Evolutionary conservation across 768 basidiomycete species (phyloP).

Genomic region (Collybia nuda): DNA sequence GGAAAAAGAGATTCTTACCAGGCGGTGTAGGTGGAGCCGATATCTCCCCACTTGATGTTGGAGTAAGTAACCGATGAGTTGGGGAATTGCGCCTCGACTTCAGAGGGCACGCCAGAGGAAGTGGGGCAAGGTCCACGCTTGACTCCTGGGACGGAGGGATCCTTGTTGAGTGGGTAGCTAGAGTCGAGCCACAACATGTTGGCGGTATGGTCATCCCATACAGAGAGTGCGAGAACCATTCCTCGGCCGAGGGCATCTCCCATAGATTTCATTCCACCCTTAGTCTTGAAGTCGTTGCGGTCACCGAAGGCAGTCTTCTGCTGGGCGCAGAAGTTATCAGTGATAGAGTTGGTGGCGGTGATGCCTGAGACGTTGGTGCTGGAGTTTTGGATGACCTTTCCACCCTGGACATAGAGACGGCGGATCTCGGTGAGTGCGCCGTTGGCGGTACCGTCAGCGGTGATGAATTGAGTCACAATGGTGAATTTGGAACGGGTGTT

Average conservation of each 20-base stretch:
- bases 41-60: constrained; percentile 39
- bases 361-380: constrained; percentile 30
- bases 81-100: constrained; percentile 29
- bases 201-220: constrained; percentile 40
- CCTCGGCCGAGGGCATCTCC: constrained; percentile 33
- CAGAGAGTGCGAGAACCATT: constrained; percentile 37
- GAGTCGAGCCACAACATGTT: constrained; percentile 22
- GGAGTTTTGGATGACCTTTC: constrained; percentile 36
- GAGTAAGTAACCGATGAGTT: constrained; percentile 34
- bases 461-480: constrained; percentile 44
- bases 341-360: constrained; percentile 32
- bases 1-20: no score
- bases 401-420: constrained; percentile 40
- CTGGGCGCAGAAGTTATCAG: constrained; percentile 33
- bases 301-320: constrained; percentile 45
- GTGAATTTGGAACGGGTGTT: constrained; percentile 38
- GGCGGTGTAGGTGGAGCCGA: constrained; percentile 8
- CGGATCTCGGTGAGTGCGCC: constrained; percentile 40
- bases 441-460: constrained; percentile 31
- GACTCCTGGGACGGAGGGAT: constrained; percentile 23
- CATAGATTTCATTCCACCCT: constrained; percentile 38
- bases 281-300: constrained; percentile 35
- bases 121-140: constrained; percentile 38
- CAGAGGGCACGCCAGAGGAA: constrained; percentile 29
- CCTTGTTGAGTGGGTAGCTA: neutral